These are phyloP conservation scores for Zangia roseola DNA, from an alignment of 768 basidiomycete genomes.

Conservation along the genomic window DNA sequence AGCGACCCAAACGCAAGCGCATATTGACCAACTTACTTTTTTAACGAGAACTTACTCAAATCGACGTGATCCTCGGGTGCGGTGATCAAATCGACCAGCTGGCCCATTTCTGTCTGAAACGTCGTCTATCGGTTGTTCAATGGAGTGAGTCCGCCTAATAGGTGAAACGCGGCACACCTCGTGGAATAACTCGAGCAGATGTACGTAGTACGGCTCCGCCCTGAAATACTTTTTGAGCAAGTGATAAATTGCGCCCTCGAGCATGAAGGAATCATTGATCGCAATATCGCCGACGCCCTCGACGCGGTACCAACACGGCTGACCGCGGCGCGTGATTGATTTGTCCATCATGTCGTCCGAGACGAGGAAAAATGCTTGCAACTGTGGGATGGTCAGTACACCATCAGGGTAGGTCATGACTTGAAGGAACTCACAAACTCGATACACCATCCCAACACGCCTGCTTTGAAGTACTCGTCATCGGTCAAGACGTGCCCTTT, in stretches of 20 bases:
- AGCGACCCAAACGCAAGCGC: neutral
- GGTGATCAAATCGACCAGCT: slow-evolving; percentile 93
- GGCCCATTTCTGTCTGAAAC: slow-evolving; percentile 94
- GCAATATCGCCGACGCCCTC: slow-evolving; percentile 70
- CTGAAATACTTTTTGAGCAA: slow-evolving; percentile 88
- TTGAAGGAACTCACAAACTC: slow-evolving; percentile 70
- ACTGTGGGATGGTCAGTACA: slow-evolving; percentile 38
- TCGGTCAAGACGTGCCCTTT: slow-evolving; percentile 68
- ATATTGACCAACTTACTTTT: slow-evolving; percentile 56
- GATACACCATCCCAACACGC: slow-evolving; percentile 92
- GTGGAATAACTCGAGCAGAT: slow-evolving; percentile 89
- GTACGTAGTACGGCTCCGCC: slow-evolving; percentile 75
- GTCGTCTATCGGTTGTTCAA: slow-evolving; percentile 41
- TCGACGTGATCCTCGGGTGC: slow-evolving; percentile 91
- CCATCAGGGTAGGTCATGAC: neutral
- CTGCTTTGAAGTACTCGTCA: slow-evolving; percentile 86
- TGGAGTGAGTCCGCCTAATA: neutral
- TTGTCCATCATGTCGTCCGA: slow-evolving; percentile 98
- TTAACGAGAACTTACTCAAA: slow-evolving; percentile 80
- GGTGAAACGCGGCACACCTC: slow-evolving; percentile 54
- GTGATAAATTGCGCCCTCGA: slow-evolving; percentile 90
- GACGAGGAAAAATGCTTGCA: slow-evolving; percentile 97
- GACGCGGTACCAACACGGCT: slow-evolving; percentile 91
- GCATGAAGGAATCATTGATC: slow-evolving; percentile 96
- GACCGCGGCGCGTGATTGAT: slow-evolving; percentile 89